phyloP scores from a whole-genome alignment of 1,139 yeast genomes.

The Wickerhamomyces sp. region DNA sequence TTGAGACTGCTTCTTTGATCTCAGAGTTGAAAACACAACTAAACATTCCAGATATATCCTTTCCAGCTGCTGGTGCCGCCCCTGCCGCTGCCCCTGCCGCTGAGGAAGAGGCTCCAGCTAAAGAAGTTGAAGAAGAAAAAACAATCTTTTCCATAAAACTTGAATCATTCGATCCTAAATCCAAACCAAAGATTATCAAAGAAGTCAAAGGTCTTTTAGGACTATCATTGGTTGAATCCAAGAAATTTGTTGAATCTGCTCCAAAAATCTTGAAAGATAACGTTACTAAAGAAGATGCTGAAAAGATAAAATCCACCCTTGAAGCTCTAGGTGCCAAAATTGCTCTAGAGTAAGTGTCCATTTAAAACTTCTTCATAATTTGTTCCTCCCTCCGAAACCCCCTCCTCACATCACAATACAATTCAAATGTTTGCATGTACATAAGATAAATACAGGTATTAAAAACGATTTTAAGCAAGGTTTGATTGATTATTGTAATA shows the following conservation, averaged over 20 bases:
- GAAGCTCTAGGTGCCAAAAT: constrained; percentile 96
- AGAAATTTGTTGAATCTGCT: constrained; percentile 96
- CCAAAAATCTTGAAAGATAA: constrained; percentile 75
- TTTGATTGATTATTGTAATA: too few relatives aligned
- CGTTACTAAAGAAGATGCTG: constrained; percentile 67
- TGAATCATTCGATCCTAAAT: constrained; percentile 89
- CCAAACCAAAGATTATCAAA: constrained; percentile 96
- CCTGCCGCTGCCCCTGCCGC: constrained; percentile 67
- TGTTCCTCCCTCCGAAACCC: too few relatives aligned
- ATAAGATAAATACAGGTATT: constrained; percentile 7
- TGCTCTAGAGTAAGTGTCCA: constrained; percentile 57
- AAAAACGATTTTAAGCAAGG: too few relatives aligned
- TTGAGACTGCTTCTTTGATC: constrained; percentile 85
- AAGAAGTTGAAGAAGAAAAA: constrained; percentile 85
- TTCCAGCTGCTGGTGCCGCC: constrained; percentile 70
- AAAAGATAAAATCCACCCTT: constrained; percentile 80
- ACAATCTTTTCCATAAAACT: constrained; percentile 88
- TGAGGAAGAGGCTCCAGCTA: constrained; percentile 71
- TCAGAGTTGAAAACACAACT: constrained; percentile 78
- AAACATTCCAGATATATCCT: constrained; percentile 88
- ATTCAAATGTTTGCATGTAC: constrained; percentile 13
- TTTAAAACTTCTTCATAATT: background rate
- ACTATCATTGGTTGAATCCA: constrained; percentile 89
- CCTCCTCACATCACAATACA: too few relatives aligned
- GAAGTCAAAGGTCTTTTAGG: constrained; percentile 93